Percentiles rank a stretch among this genome's conserved stretches.
phyloP scores from a whole-genome alignment of 2,329 filamentous ascomycete genomes.

The Ophiocordyceps sinensis region DNA sequence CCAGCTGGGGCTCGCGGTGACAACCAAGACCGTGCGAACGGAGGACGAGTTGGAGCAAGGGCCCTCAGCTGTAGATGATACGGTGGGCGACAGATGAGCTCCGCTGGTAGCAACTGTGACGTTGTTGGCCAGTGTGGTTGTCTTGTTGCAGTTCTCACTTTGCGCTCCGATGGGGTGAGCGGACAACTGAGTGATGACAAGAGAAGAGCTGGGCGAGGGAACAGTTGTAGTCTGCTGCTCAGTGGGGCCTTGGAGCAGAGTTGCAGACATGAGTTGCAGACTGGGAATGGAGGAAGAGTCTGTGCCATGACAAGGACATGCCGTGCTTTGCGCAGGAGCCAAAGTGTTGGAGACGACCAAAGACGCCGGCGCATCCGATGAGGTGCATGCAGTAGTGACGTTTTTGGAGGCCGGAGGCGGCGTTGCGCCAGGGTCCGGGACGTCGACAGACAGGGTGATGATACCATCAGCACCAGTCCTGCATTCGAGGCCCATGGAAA shows the following conservation, averaged over 20 bases:
- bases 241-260: not conserved
- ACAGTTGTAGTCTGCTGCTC: not conserved
- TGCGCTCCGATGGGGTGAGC: not conserved
- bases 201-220: not conserved
- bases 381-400: not conserved
- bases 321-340: not conserved
- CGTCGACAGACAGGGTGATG: conserved; percentile 14
- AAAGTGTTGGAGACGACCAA: not conserved
- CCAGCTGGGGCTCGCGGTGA: not conserved
- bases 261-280: not conserved
- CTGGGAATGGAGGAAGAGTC: not conserved
- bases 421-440: conserved; percentile 4
- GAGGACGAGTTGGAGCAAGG: conserved; percentile 1
- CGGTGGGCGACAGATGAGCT: not conserved
- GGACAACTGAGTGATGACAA: not conserved
- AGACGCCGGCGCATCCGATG: not conserved
- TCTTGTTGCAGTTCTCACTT: not conserved
- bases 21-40: not conserved
- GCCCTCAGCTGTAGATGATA: not conserved
- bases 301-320: not conserved
- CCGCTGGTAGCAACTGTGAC: not conserved
- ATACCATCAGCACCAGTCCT: conserved; percentile 17
- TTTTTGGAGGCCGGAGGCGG: not conserved
- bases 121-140: not conserved
- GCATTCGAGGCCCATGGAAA: conserved; percentile 14